These are phyloP conservation scores for Cutaneotrichosporon cutaneum DNA, from an alignment of 1,284 basidiomycete genomes.

Conservation along the genomic window DNA sequence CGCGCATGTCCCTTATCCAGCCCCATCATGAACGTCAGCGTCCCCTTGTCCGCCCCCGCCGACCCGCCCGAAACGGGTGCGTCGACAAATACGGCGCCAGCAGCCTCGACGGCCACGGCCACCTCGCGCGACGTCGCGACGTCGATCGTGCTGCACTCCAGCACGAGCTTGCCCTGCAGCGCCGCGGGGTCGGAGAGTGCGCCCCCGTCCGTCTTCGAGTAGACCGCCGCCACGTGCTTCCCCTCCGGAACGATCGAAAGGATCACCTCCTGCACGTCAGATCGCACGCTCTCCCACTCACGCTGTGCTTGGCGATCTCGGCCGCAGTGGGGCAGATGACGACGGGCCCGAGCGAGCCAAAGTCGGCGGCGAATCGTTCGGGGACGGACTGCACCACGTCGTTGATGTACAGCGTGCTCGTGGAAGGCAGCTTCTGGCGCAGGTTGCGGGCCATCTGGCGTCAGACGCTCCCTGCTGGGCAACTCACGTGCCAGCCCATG, in stretches of 20 bases:
- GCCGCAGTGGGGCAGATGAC: not conserved
- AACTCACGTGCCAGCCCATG: too few relatives aligned
- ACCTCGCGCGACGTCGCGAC: conserved; percentile 5
- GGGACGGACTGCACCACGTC: conserved; percentile 5
- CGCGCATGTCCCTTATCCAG: conserved; percentile 3
- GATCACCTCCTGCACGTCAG: conserved; percentile 8
- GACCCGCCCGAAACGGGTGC: conserved; percentile 18
- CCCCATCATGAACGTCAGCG: conserved; percentile 19
- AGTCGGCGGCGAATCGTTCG: not conserved
- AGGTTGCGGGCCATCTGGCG: conserved; percentile 10
- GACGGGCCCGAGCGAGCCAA: not conserved
- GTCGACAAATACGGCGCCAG: conserved; percentile 12
- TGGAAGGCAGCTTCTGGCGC: not conserved
- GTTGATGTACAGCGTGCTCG: conserved; percentile 1
- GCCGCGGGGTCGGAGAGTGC: not conserved
- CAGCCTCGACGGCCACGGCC: not conserved
- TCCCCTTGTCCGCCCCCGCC: not conserved
- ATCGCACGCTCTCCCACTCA: not conserved
- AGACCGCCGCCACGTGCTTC: conserved; percentile 11
- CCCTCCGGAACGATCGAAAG: conserved; percentile 15
- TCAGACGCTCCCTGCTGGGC: too few relatives aligned
- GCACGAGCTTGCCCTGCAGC: conserved; percentile 11
- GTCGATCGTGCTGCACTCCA: conserved; percentile 18
- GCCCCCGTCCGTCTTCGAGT: not conserved
- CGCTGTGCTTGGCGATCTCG: conserved; percentile 5